Base-by-base conservation (phyloP, 2,329 filamentous ascomycete species). In the Aspergillus sp. region DNA sequence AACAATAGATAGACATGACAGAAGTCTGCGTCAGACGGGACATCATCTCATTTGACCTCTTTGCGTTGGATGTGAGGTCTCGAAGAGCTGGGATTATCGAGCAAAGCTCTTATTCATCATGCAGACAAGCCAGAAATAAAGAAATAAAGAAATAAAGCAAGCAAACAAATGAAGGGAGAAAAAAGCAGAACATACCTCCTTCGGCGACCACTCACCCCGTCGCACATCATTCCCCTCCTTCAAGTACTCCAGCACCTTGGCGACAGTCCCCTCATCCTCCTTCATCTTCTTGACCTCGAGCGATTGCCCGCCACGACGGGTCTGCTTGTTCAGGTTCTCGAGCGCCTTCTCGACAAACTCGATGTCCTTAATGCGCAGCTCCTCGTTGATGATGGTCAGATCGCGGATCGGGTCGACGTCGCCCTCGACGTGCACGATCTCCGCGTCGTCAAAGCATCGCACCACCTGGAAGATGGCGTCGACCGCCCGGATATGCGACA, bases 31-130 rank as follows among this genome's bases (percentile, higher is more conserved):
- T 82, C 86, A 82, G 78, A 61, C 67, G 66, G 72, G 73, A 75
- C 68, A 71, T 83, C 72, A 81, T 95, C 86, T 93, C 89, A 95
- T 66, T 59, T 75, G 72, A 71, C 72, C 82, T 85, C 82, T n/a
- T n/a, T 58, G 73, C 74, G 78, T 84, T 69, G 74, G 66, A 67
- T 40, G 43, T 12, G 78, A 83, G 82, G 76, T 74, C 58, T 96
- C 89, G 81, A 94, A 82, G 91, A 98, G 91, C 91, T 98, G 91
- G 91, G 91, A 85, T 93, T 71, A 74, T 86, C 82, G 82, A 88
- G 86, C 84, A 71, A 74, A 79, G 85, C 86, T 91, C 82, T 94
- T 93, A 82, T 80, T 96, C 91, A 96, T 96, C 91, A 94, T 80
- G n/a, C n/a, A n/a, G n/a, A n/a, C n/a, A n/a, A n/a, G n/a, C n/a